Conservation (phyloP, 352 stramenopile species). For the Pythium periplocum region DNA sequence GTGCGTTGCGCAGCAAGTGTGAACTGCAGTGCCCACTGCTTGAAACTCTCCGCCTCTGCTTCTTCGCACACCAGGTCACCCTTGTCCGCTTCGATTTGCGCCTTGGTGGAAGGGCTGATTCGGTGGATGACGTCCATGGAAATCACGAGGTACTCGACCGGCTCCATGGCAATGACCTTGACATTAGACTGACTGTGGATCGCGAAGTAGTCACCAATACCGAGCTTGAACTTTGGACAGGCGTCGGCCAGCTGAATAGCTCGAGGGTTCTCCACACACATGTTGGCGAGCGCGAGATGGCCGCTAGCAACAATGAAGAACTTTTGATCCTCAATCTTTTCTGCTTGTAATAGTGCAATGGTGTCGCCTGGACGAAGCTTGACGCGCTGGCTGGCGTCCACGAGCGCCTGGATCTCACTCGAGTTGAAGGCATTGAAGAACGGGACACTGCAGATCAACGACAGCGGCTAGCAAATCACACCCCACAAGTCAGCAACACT, state of each 20-base stretch:
- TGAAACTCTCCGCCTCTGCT: conserved; percentile 69
- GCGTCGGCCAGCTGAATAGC: conserved; percentile 46
- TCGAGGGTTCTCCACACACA: conserved; percentile 27
- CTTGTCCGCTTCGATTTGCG: conserved; percentile 39
- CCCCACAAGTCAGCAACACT: neutral
- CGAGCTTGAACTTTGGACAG: conserved; percentile 50
- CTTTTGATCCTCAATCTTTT: conserved; percentile 20
- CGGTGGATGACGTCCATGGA: conserved; percentile 30
- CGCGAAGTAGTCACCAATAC: conserved; percentile 67
- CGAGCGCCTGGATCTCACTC: conserved; percentile 47
- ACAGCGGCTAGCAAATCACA: conserved; percentile 33
- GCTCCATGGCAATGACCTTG: conserved; percentile 68
- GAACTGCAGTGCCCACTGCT: conserved; percentile 69
- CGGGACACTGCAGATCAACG: conserved; percentile 68
- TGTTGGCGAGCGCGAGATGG: conserved; percentile 31
- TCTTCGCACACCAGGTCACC: conserved; percentile 25
- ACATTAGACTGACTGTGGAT: conserved; percentile 30
- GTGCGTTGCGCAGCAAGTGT: conserved; percentile 33
- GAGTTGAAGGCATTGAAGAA: conserved; percentile 67
- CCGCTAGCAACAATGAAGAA: conserved; percentile 72
- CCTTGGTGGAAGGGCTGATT: conserved; percentile 5
- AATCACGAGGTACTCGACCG: conserved; percentile 54
- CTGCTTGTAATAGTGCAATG: conserved; percentile 20
- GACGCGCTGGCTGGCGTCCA: conserved; percentile 33
- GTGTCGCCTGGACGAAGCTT: conserved; percentile 49